These are phyloP conservation scores for Trichoderma sp. DNA, from an alignment of 2,329 filamentous ascomycete genomes.

Conservation along the genomic window DNA sequence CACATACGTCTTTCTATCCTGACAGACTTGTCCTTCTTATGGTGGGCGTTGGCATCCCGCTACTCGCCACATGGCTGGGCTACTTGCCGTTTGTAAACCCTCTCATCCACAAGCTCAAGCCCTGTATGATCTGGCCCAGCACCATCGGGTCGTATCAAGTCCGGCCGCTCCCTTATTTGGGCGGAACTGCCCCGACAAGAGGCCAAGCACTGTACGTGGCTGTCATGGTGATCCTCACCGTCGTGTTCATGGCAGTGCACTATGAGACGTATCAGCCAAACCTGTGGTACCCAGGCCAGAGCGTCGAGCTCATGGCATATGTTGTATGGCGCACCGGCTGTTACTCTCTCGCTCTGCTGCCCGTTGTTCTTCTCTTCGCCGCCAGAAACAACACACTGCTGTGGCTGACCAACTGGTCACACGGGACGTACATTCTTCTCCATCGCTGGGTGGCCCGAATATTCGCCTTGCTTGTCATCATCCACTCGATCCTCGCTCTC, in stretches of 20 bases:
- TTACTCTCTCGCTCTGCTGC: constrained; percentile 34
- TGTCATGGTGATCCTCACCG: neutral
- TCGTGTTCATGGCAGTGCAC: neutral
- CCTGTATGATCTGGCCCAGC: neutral
- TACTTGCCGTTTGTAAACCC: neutral
- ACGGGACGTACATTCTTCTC: constrained; percentile 50
- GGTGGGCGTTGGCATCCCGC: neutral
- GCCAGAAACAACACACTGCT: constrained; percentile 52
- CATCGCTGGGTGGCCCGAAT: constrained; percentile 53
- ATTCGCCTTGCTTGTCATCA: constrained; percentile 45
- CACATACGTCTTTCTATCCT: neutral
- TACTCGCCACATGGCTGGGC: neutral
- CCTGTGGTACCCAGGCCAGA: neutral
- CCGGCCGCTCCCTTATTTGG: neutral
- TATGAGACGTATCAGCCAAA: neutral
- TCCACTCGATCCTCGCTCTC: constrained; percentile 50
- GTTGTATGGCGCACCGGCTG: neutral
- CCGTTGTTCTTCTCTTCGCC: constrained; percentile 48
- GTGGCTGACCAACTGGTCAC: constrained; percentile 51
- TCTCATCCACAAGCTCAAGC: neutral
- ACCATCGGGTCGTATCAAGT: neutral
- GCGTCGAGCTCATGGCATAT: neutral
- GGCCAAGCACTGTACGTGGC: neutral
- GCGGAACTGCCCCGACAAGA: neutral
- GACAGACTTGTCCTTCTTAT: neutral